Conservation (phyloP, 192 early-diverging fungal genomes). For the Rhizophagus sp. region DNA sequence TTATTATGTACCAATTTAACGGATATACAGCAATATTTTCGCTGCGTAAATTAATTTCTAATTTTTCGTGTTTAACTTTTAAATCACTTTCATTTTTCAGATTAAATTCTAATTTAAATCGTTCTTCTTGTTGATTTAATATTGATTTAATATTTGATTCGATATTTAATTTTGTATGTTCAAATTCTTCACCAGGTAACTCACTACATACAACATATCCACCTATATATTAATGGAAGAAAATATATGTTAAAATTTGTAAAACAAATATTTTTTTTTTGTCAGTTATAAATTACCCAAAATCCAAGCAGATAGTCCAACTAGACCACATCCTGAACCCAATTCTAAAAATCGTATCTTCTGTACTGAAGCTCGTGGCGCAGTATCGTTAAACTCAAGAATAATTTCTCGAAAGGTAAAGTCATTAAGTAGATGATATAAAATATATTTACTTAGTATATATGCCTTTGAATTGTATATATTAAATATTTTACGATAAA, state of each 20-base stretch:
- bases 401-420: not conserved
- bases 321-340: slow-evolving; percentile 3
- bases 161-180: slow-evolving; percentile 4
- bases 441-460: slow-evolving; percentile 5
- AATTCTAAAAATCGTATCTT: slow-evolving; percentile 5
- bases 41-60: not conserved
- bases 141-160: not conserved
- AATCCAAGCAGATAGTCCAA: not conserved
- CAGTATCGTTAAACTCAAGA: not conserved
- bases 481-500: not conserved
- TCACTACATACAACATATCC: not conserved
- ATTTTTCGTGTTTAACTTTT: too few species aligned
- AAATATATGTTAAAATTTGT: not conserved
- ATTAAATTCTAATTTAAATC: not conserved
- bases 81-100: not conserved
- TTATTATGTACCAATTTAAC: not conserved
- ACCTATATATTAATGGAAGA: not conserved
- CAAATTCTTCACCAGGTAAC: not conserved
- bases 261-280: not conserved
- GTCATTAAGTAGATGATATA: not conserved
- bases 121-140: slow-evolving; percentile 1
- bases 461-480: not conserved
- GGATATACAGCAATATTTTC: not conserved
- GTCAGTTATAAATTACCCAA: not conserved
- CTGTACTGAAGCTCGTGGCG: not conserved